phyloP scores from a whole-genome alignment of 2,329 filamentous ascomycete genomes.

The Sporothrix sp. region DNA sequence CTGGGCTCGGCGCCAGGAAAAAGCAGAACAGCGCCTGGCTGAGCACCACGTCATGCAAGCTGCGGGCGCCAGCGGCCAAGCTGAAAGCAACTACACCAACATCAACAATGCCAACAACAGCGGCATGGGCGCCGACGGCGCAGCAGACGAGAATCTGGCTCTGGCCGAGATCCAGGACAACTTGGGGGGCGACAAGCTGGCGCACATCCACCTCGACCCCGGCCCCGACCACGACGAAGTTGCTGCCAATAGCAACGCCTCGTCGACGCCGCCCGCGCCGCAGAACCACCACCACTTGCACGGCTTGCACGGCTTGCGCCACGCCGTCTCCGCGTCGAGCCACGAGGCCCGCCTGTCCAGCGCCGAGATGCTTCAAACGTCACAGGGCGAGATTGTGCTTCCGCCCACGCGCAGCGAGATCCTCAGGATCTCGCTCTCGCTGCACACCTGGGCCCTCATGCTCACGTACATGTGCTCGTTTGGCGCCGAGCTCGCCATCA shows the following conservation, averaged over 20 bases:
- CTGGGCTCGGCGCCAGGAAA: slow-evolving; percentile 63
- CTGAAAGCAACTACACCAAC: too few relatives aligned
- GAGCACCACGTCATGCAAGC: slow-evolving; percentile 29
- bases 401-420: slow-evolving; percentile 47
- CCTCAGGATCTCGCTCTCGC: slow-evolving; percentile 37
- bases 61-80: slow-evolving; percentile 6
- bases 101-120: too few relatives aligned
- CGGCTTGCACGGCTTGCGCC: background rate
- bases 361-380: slow-evolving; percentile 44
- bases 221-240: background rate
- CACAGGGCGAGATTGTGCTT: slow-evolving; percentile 38
- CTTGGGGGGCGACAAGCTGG: too few relatives aligned
- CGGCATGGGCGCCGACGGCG: too few relatives aligned
- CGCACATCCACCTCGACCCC: background rate
- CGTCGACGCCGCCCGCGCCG: too few relatives aligned
- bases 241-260: background rate
- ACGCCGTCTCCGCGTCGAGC: slow-evolving; percentile 13
- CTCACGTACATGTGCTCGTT: slow-evolving; percentile 54
- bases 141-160: background rate
- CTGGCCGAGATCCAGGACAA: too few relatives aligned
- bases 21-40: slow-evolving; percentile 43
- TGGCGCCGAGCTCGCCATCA: slow-evolving; percentile 53
- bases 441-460: slow-evolving; percentile 46
- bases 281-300: background rate
- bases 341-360: slow-evolving; percentile 39